phyloP scores from a whole-genome alignment of 768 basidiomycete species.

The Pleurotus djamor region DNA sequence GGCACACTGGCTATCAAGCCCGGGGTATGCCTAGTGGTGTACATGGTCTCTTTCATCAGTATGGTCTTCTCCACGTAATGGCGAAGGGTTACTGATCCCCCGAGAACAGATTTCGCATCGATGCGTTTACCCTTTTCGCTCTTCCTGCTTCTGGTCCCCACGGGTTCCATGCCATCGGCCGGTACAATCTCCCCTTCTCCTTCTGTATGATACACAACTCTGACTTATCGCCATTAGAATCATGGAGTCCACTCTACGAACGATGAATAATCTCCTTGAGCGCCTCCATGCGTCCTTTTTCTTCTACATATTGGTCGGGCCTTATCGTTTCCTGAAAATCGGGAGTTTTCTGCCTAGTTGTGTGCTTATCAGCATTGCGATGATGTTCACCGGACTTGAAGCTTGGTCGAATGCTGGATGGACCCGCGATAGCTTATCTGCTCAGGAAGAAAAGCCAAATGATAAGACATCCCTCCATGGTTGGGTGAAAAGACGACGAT shows the following conservation, averaged over 20 bases:
- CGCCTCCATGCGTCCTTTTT: slow-evolving; percentile 97
- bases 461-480: slow-evolving; percentile 10
- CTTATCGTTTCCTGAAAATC: slow-evolving; percentile 78
- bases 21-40: slow-evolving; percentile 82
- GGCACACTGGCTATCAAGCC: slow-evolving; percentile 73
- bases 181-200: slow-evolving; percentile 41
- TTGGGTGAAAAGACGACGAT: slow-evolving; percentile 51
- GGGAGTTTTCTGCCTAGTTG: slow-evolving; percentile 89
- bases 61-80: slow-evolving; percentile 16
- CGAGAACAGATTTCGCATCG: slow-evolving; percentile 78
- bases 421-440: slow-evolving; percentile 21
- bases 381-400: slow-evolving; percentile 82
- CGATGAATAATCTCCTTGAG: slow-evolving; percentile 92
- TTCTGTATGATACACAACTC: neutral
- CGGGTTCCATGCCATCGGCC: slow-evolving; percentile 91
- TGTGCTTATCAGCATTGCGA: slow-evolving; percentile 76
- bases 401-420: slow-evolving; percentile 72
- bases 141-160: slow-evolving; percentile 89
- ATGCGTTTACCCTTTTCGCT: slow-evolving; percentile 89
- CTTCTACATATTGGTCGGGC: slow-evolving; percentile 79
- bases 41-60: slow-evolving; percentile 91
- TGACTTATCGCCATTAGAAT: slow-evolving; percentile 41
- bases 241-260: slow-evolving; percentile 85
- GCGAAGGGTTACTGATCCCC: neutral
- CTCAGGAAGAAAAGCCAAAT: slow-evolving; percentile 15